Base-by-base conservation (phyloP, 2,329 filamentous ascomycete genomes). In the Epicoccum sorghinum region DNA sequence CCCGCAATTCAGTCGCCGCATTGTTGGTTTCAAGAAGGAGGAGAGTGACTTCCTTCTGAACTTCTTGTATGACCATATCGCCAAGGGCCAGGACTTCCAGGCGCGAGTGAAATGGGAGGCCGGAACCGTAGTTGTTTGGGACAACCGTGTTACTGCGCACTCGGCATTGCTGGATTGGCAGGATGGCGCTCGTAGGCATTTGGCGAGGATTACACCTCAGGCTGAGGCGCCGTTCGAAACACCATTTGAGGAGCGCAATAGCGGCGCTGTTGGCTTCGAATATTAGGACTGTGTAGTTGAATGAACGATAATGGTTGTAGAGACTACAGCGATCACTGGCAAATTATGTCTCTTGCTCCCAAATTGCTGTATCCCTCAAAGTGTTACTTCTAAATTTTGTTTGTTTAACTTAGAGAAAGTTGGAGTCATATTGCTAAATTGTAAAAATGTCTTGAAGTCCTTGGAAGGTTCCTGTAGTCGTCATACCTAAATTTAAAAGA, bases 91-190 rank as follows among this genome's bases (percentile, higher is more conserved):
- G 44, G 89, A 92, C 68, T 85, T 91, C 71, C 89, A 93, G 64
- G 82, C 82, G 4, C 83, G 89, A 23, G 82, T 96, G 44, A 89
- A 88, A 72, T 96, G 91, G 91, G 86, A 86, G 63, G 81, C 85
- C 38, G 83, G 85, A n/a, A 93, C 89, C 0, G 90, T 96, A 1
- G 89, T 95, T 2, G 86, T 93, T 0, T 96, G 90, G 90, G 91
- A 95, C 72, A 95, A 93, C 77, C 82, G 90, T 29, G 85, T 93
- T 0, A 92, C 89, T 8, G 83, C 86, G 62, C 91, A 96, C 73
- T 89, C 89, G 6, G 91, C 91, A 2, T 78, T 93, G 35, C 79
- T 93, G 3, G 91, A 96, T 72, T 96, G 91, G 91, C 85, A 89
- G 63, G 85, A 85, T 70, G 90, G 90, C 3, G 86, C 90, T 73